Evolutionary conservation across 169 alveolate genomes (phyloP).

Genomic region (Plasmodium chabaudi): DNA sequence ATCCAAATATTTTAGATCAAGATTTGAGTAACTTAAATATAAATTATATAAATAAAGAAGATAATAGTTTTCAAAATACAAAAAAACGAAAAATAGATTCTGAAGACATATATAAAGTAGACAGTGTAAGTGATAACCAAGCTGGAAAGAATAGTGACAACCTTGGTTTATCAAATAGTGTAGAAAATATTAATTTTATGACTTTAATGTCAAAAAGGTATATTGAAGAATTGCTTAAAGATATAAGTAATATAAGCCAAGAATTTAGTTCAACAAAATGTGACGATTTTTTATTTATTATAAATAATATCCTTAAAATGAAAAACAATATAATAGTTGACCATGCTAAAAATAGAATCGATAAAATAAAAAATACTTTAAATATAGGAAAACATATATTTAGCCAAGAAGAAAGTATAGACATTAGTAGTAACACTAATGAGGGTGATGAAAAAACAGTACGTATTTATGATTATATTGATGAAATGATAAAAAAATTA

Average conservation of each 20-base stretch:
- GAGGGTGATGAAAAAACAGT: neutral
- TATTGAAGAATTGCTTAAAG: conserved; percentile 61
- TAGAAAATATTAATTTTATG: conserved; percentile 12
- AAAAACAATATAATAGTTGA: conserved; percentile 23
- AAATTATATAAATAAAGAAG: conserved; percentile 19
- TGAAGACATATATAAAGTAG: conserved; percentile 14
- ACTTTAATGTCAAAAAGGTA: conserved; percentile 41
- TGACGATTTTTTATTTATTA: conserved; percentile 58
- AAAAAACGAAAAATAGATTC: conserved; percentile 44
- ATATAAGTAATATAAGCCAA: conserved; percentile 26
- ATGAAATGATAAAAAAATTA: conserved; percentile 60
- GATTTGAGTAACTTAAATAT: neutral
- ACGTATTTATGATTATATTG: conserved; percentile 26
- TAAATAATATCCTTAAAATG: conserved; percentile 53
- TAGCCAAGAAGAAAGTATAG: conserved; percentile 14
- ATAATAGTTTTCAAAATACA: conserved; percentile 1
- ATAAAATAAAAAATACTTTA: conserved; percentile 41
- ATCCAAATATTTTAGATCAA: conserved; percentile 42
- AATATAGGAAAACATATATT: conserved; percentile 53
- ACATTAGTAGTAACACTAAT: neutral
- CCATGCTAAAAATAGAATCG: conserved; percentile 40
- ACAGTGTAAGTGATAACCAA: neutral
- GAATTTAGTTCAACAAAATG: conserved; percentile 37
- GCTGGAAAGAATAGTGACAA: neutral
- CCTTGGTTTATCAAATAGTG: neutral